Percentiles rank a stretch among this genome's conserved stretches.
Evolutionary conservation across 768 basidiomycete genomes (phyloP).

Genomic region (Kockovaella imperatae): DNA sequence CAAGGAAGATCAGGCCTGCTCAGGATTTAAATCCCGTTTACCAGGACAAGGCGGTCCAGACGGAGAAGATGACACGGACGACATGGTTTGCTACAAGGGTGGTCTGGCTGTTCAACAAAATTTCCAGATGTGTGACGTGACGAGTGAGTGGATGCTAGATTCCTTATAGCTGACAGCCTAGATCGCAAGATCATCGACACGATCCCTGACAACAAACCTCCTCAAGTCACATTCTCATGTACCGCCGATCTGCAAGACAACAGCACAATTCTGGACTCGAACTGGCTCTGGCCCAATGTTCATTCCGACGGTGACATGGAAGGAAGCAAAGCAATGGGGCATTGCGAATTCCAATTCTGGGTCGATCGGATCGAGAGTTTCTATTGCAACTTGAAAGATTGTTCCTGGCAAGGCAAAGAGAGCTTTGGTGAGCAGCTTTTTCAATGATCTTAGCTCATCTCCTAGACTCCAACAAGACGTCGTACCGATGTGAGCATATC

Average conservation of each 20-base stretch:
- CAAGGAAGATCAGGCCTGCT: constrained; percentile 69
- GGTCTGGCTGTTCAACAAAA: constrained; percentile 91
- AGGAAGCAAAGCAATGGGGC: constrained; percentile 50
- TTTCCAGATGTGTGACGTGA: constrained; percentile 97
- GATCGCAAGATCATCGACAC: constrained; percentile 91
- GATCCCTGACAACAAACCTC: constrained; percentile 74
- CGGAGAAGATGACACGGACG: constrained; percentile 47
- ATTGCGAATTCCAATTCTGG: constrained; percentile 98
- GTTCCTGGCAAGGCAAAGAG: constrained; percentile 47
- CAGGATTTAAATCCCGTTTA: constrained; percentile 56
- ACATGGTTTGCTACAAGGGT: constrained; percentile 90
- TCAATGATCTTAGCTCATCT: constrained; percentile 44
- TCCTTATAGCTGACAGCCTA: constrained; percentile 38
- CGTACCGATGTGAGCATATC: constrained; percentile 73
- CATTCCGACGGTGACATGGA: not conserved
- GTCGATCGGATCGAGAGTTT: constrained; percentile 89
- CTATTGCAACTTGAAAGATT: constrained; percentile 77
- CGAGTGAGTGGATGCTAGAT: constrained; percentile 56
- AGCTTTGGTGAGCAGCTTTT: constrained; percentile 11
- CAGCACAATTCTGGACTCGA: no score
- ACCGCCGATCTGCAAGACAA: constrained; percentile 38
- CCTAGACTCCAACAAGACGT: constrained; percentile 61
- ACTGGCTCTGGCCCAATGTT: no score
- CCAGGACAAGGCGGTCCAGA: constrained; percentile 3
- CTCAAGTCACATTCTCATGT: constrained; percentile 95